Percentiles rank a stretch among this genome's conserved stretches.
Evolutionary conservation across 768 basidiomycete genomes (phyloP).

Genomic region (Amyloporia xantha): DNA sequence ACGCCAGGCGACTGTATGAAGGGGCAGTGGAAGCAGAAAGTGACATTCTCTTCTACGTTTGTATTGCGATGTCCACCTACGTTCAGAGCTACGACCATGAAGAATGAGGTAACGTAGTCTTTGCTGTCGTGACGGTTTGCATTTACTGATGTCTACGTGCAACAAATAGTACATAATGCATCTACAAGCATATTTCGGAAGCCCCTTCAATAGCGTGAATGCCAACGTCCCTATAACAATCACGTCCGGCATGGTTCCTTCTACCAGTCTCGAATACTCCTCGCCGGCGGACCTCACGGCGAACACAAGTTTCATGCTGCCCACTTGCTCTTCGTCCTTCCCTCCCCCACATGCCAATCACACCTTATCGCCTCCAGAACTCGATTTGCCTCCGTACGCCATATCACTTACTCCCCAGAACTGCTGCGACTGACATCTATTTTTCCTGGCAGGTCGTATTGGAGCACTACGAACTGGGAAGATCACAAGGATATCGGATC

Average conservation of each 20-base stretch:
- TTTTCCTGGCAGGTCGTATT: background rate
- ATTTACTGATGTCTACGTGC: too few species aligned
- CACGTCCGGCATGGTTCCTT: conserved; percentile 6
- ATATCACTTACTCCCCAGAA: background rate
- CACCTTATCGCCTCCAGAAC: background rate
- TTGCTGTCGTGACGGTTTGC: background rate
- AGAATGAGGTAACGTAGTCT: background rate
- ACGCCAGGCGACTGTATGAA: background rate
- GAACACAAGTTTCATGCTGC: background rate
- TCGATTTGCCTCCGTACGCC: conserved; percentile 6
- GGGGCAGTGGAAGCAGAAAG: conserved; percentile 14
- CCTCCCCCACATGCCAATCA: background rate
- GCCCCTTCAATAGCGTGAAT: conserved; percentile 8
- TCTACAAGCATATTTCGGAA: conserved; percentile 9
- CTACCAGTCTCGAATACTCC: background rate
- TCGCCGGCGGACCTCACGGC: background rate
- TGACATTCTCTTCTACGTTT: conserved; percentile 8
- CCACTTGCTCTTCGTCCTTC: background rate
- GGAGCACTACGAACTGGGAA: background rate
- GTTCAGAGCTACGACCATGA: conserved; percentile 1
- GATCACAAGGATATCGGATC: conserved; percentile 3
- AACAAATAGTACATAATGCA: conserved; percentile 4
- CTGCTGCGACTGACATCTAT: too few species aligned
- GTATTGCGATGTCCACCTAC: conserved; percentile 10
- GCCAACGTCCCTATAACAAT: conserved; percentile 1